Percentiles rank a stretch among this genome's conserved stretches.
Conservation (phyloP, 164 flowering plant species). For the Dillenia suffruticosa region DNA sequence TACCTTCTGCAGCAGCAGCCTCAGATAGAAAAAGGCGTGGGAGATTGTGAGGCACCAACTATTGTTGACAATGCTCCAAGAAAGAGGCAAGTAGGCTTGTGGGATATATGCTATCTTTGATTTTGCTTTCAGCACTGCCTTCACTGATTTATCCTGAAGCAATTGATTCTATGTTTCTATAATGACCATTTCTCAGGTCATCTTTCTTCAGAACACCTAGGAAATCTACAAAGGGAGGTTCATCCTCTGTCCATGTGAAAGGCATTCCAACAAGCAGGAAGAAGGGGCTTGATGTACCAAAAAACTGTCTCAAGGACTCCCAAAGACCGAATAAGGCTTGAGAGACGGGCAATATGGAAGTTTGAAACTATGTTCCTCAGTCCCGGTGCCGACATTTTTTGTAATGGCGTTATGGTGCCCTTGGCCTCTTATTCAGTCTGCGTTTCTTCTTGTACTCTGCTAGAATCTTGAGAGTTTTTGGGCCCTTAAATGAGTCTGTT, state of each 20-base stretch:
- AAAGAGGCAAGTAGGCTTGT: slow-evolving; percentile 30
- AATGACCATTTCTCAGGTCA: slow-evolving; percentile 12
- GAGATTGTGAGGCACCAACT: slow-evolving; percentile 10
- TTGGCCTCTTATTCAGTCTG: no score
- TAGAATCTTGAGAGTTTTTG: no score
- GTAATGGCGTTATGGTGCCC: no score
- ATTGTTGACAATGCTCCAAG: slow-evolving; percentile 16
- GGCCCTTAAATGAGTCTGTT: no score
- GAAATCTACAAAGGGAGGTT: slow-evolving; percentile 18
- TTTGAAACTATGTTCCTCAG: no score
- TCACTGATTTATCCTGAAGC: background rate
- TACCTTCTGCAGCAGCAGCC: slow-evolving; percentile 18
- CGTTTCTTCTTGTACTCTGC: no score
- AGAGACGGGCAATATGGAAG: background rate
- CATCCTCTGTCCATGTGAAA: slow-evolving; percentile 20
- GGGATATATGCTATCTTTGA: background rate
- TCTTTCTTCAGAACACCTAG: slow-evolving; percentile 22
- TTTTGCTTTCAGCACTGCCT: background rate
- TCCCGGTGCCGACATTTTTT: no score
- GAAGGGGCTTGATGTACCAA: slow-evolving; percentile 8
- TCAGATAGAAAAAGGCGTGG: slow-evolving; percentile 12
- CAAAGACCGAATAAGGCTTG: slow-evolving; percentile 8
- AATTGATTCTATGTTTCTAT: background rate
- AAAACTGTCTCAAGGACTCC: slow-evolving; percentile 8
- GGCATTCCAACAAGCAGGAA: slow-evolving; percentile 17